These are phyloP conservation scores for Pneumocystis jirovecii DNA, from an alignment of 1,139 yeast species.

Conservation along the genomic window DNA sequence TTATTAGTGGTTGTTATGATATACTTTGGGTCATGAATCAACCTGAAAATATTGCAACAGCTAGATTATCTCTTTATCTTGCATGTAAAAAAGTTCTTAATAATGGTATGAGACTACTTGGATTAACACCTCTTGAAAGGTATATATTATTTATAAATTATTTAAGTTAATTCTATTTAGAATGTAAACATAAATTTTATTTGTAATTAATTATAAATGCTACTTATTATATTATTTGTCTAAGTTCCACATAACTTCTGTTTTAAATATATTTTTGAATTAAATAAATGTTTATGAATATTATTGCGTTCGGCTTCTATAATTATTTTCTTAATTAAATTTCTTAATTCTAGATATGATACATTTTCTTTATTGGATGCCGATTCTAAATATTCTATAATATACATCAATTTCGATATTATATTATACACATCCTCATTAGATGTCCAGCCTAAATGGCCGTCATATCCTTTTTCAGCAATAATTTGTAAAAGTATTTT, in stretches of 20 bases:
- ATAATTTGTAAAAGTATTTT: constrained; percentile 3
- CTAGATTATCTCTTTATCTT: constrained; percentile 83
- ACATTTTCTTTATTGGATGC: background rate
- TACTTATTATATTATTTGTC: background rate
- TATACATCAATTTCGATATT: constrained; percentile 3
- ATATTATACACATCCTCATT: constrained; percentile 1
- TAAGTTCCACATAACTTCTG: background rate
- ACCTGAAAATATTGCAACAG: constrained; percentile 69
- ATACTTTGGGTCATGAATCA: constrained; percentile 97
- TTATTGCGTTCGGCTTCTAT: background rate
- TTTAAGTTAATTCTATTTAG: constrained; percentile 41
- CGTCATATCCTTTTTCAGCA: constrained; percentile 7
- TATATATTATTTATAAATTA: background rate
- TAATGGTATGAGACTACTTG: constrained; percentile 84
- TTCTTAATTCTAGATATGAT: background rate
- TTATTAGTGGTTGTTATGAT: constrained; percentile 89
- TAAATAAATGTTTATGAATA: constrained; percentile 2
- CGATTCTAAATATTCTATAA: background rate
- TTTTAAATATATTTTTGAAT: constrained; percentile 5
- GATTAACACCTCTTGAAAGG: constrained; percentile 93
- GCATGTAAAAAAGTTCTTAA: constrained; percentile 80
- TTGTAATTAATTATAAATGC: background rate
- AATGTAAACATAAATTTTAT: background rate
- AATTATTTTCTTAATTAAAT: background rate
- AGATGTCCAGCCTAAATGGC: constrained; percentile 8